phyloP scores from a whole-genome alignment of 768 basidiomycete species.

The Vararia minispora region DNA sequence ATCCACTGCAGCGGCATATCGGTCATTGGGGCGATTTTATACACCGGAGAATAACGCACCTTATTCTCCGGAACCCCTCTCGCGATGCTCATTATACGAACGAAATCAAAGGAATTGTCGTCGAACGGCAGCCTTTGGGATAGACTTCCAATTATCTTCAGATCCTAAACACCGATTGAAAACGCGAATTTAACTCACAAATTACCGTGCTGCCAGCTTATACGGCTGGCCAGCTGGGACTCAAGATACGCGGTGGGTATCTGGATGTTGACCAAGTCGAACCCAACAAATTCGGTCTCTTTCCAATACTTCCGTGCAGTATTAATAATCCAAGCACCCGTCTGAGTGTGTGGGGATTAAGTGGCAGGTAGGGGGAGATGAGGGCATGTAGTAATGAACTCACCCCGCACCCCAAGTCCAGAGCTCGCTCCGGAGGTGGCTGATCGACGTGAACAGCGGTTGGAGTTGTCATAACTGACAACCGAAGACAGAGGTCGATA shows the following conservation, averaged over 20 bases:
- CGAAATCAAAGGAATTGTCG: constrained; percentile 73
- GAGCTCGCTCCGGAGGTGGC: constrained; percentile 9
- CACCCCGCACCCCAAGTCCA: constrained; percentile 14
- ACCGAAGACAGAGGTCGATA: too few relatives aligned
- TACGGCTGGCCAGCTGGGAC: constrained; percentile 38
- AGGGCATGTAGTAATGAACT: background rate
- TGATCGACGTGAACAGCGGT: too few relatives aligned
- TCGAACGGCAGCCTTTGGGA: constrained; percentile 72
- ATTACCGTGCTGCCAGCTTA: constrained; percentile 69
- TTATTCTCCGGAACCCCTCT: constrained; percentile 50
- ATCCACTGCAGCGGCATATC: constrained; percentile 8
- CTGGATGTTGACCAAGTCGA: constrained; percentile 70
- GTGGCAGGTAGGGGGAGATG: background rate
- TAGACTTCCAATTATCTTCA: constrained; percentile 31
- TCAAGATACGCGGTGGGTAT: constrained; percentile 44
- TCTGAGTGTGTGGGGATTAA: constrained; percentile 5
- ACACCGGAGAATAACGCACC: constrained; percentile 25
- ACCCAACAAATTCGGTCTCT: constrained; percentile 36
- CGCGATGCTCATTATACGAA: constrained; percentile 59
- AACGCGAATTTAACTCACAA: constrained; percentile 36
- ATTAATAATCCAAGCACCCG: constrained; percentile 13
- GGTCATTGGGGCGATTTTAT: constrained; percentile 35
- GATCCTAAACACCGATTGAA: background rate
- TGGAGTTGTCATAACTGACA: too few relatives aligned
- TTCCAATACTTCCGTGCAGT: constrained; percentile 15